Base-by-base conservation (phyloP, 345 rosid species). In the Mallotus nudiflorus region DNA sequence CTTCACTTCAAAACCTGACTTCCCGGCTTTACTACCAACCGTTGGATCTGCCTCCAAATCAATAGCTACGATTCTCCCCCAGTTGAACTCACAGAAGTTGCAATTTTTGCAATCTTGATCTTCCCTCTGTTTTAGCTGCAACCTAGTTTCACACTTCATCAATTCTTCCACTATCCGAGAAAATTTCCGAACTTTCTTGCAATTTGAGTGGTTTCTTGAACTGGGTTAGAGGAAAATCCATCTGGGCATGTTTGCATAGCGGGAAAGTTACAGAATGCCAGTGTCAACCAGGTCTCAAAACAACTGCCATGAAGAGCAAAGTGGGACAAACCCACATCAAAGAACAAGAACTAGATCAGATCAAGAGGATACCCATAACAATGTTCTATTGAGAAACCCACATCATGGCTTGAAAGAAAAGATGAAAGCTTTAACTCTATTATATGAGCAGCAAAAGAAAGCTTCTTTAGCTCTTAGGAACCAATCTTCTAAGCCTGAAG, bases 361-460 rank as follows among this genome's bases (percentile, higher is more conserved):
- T 63, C 86, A 83, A 82, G 88, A 84, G 71, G 78, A 65, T 56
- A 65, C 70, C 35, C 75, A 75, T 42, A 22, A 66, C 69, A 80
- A 49, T 62, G 50, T 77, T 77, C 82, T 81, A 10, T 29, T 80
- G 76, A 85, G 97, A 69, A 89, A 87, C 62, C 97, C 93, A 8
- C 98, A 93, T 71, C 94, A 93, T 76, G 98, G 98, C 3, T 73
- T 93, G 74, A 93, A 89, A 69, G 98, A 93, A 78, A 91, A 89
- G 84, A 85, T 93, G 97, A 89, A 66, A 84, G 94, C 92, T 72
- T 77, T 93, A 27, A 88, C 96, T 62, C 85, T 87, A 52, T 86
- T 93, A 61, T 93, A 93, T 76, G 97, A 93, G 89, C 92, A 91
- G 77, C 94, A 89, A 72, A 93, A 93, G 90, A 82, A 79, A 82